These are phyloP conservation scores for Dioscorea zingiberensis DNA, from an alignment of 106 monocot genomes.

Conservation along the genomic window DNA sequence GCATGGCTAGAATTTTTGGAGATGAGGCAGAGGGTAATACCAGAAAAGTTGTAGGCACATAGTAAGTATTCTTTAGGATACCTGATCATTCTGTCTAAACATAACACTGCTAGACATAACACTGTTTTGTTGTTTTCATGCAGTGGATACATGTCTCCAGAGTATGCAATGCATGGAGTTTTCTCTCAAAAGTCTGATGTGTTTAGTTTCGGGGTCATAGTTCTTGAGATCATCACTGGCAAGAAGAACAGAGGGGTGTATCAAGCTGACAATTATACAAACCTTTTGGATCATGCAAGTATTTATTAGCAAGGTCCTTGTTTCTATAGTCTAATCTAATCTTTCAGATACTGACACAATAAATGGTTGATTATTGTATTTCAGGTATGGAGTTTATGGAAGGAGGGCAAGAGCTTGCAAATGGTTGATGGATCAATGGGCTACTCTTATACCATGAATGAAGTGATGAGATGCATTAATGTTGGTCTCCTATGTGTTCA, in stretches of 20 bases:
- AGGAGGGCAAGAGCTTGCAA: slow-evolving; percentile 13
- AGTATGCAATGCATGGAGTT: slow-evolving; percentile 36
- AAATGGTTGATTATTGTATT: background rate
- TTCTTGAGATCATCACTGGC: slow-evolving; percentile 35
- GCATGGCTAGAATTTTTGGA: slow-evolving; percentile 36
- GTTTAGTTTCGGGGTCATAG: slow-evolving; percentile 34
- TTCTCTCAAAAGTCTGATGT: slow-evolving; percentile 44
- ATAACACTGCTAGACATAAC: background rate
- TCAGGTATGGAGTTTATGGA: slow-evolving; percentile 35
- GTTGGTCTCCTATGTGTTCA: slow-evolving; percentile 23
- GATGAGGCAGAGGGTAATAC: slow-evolving; percentile 18
- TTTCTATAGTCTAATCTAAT: background rate
- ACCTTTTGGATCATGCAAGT: slow-evolving; percentile 28
- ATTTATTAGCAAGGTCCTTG: background rate
- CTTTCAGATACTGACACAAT: no score
- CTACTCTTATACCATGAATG: background rate
- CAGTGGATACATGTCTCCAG: slow-evolving; percentile 49
- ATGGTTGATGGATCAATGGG: slow-evolving; percentile 18
- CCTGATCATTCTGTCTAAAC: background rate
- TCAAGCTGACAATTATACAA: background rate
- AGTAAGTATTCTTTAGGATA: slow-evolving; percentile 20
- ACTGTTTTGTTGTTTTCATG: background rate
- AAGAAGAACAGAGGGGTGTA: slow-evolving; percentile 24
- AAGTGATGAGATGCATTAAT: slow-evolving; percentile 14
- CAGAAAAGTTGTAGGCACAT: slow-evolving; percentile 34